Evolutionary conservation across 108 stramenopile species (phyloP).

Genomic region (Schizochytrium sp.): DNA sequence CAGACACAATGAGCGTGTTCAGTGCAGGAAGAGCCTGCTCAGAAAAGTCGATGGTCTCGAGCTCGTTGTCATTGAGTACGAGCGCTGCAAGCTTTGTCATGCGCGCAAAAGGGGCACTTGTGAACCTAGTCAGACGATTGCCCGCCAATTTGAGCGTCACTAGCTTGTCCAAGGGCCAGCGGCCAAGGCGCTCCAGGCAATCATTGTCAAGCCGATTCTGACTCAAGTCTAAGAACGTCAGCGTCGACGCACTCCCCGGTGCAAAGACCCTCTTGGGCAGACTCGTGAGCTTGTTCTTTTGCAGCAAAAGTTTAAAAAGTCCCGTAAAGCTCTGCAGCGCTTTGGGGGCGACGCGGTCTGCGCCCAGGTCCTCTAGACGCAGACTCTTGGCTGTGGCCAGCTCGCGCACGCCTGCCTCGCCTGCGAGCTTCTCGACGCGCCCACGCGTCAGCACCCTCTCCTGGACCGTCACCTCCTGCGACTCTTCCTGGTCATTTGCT

Average conservation of each 20-base stretch:
- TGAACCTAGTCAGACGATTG: background rate
- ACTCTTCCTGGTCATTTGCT: too few species aligned
- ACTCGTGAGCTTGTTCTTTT: background rate
- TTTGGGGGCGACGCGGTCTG: background rate
- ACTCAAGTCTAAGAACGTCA: background rate
- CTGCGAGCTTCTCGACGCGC: background rate
- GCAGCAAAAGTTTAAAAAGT: background rate
- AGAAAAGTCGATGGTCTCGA: background rate
- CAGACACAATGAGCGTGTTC: background rate
- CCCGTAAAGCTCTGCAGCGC: background rate
- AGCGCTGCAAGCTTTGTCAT: background rate
- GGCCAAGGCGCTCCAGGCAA: background rate
- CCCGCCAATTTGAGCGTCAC: constrained; percentile 4
- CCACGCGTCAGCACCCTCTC: background rate
- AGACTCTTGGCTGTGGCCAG: background rate
- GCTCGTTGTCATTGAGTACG: background rate
- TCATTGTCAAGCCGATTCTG: background rate
- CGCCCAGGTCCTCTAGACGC: background rate
- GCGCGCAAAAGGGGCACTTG: background rate
- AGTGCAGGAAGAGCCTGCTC: background rate
- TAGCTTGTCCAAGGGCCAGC: background rate
- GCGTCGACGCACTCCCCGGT: background rate
- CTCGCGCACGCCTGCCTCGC: background rate
- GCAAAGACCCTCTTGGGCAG: background rate
- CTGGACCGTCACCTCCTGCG: too few species aligned